A percentile compares a stretch with the other conserved stretches of the same genome.
Conservation (phyloP, 2,329 filamentous ascomycete species). For the Cyphellophora europaea region DNA sequence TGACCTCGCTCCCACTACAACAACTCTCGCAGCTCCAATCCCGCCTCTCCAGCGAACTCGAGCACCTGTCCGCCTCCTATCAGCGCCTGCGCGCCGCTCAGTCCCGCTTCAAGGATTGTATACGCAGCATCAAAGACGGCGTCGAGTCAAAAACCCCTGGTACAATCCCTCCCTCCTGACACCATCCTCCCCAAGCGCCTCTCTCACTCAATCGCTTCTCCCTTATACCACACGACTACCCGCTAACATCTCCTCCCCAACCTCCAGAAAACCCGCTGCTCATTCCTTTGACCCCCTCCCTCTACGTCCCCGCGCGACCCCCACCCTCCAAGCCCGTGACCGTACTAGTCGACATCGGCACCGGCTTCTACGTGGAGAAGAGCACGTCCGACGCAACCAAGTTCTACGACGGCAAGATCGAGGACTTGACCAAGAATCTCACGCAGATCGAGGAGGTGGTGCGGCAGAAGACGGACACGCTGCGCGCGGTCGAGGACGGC, state of each 20-base stretch:
- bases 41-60: slow-evolving; percentile 90
- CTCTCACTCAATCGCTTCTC: slow-evolving; percentile 22
- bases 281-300: slow-evolving; percentile 87
- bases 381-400: slow-evolving; percentile 49
- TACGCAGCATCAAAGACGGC: slow-evolving; percentile 62
- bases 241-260: slow-evolving; percentile 31
- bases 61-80: slow-evolving; percentile 86
- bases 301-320: slow-evolving; percentile 83
- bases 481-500: slow-evolving; percentile 85
- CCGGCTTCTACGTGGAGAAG: slow-evolving; percentile 93
- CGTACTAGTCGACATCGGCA: slow-evolving; percentile 86
- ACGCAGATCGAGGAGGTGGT: slow-evolving; percentile 61
- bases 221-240: slow-evolving; percentile 45
- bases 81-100: slow-evolving; percentile 83
- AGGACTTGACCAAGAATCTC: slow-evolving; percentile 55
- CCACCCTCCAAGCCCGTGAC: slow-evolving; percentile 36
- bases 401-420: slow-evolving; percentile 61
- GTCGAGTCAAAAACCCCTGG: slow-evolving; percentile 25
- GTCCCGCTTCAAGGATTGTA: slow-evolving; percentile 82
- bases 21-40: slow-evolving; percentile 90
- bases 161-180: slow-evolving; percentile 1
- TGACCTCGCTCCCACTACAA: slow-evolving; percentile 69
- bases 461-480: slow-evolving; percentile 69
- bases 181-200: neutral
- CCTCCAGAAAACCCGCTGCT: slow-evolving; percentile 48